Base-by-base conservation (phyloP, 176 grass and related monocot genomes). In the Secale cereale region DNA sequence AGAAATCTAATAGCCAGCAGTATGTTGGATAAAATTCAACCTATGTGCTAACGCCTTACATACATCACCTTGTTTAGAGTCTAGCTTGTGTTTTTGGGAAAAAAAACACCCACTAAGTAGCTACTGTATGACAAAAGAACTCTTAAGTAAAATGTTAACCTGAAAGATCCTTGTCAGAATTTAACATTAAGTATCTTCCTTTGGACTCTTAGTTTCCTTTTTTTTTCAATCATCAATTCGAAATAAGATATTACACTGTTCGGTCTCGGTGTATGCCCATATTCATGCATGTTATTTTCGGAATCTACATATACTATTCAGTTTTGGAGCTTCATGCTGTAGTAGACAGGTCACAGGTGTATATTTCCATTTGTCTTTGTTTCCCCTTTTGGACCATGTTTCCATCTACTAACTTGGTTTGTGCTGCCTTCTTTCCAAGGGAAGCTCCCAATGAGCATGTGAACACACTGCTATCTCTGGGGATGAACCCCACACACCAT, bases 381-480 rank as follows among this genome's bases (percentile, higher is more conserved):
- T 28, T 83, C 23, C 52, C n/a, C 37, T 73, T 82, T 12, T 45
- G 30, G 22, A 76, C 59, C 20, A 75, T 63, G 32, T 76, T 62
- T 86, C 14, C 66, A 32, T 52, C 46, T 72, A 71, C 33, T 50
- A 72, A 39, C 23, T 52, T 59, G 30, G 27, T 33, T 11, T 50
- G 41, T 40, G 19, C 41, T 82, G 9, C 70, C 41, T 86, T 78
- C 0, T 82, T 84, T 91, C 10, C 54, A 91, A 85, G 75, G 17
- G 85, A 91, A 69, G 52, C 52, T 77, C 68, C 69, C 61, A 39
- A 77, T 77, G 85, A 81, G 77, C 89, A 87, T 81, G 89, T 91
- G 62, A 87, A 80, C 40, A 87, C 81, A n/a, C 17, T 77, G 12
- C 23, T 91, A 30, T 84, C 81, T 43, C 76, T 91, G 36, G 89